Base-by-base conservation (phyloP, 164 flowering plant genomes). In the Kalanchoe fedtschenkoi region DNA sequence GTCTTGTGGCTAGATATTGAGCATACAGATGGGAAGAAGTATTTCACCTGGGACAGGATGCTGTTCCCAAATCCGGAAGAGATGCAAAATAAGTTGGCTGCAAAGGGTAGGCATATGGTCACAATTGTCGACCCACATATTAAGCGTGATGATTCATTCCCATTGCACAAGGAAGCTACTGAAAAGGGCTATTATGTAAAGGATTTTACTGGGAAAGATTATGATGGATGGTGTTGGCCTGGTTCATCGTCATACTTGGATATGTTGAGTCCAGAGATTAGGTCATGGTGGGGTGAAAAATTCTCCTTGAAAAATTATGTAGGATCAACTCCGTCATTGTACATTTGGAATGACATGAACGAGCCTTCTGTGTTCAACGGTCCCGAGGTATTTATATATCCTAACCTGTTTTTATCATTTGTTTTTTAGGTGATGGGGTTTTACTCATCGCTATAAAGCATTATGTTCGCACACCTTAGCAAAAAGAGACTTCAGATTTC, bases 211-310 rank as follows among this genome's bases (percentile, higher is more conserved):
- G 90, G 95, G 4, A 87, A 75, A 60, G 99, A 91, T 74, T 95
- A 29, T 72, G 99, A 95, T 79, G 99, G 99, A 19, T 95, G 99
- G 99, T 91, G 99, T 71, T 95, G 99, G 99, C 86, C 99, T 65
- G 99, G 99, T 67, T 86, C 99, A 3, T 89, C 99, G 0, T 95
- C 99, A 0, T 95, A 95, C 71, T 60, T 67, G 0, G 99, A 95
- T 71, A 72, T 76, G 81, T 68, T 89, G 70, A 91, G 75, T 59
- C 96, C 91, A 0, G 90, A 95, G 79, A 85, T 91, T 42, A 80
- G 99, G 72, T 72, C 82, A 13, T 95, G 97, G 97, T 95, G 97
- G 97, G 82, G 75, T 62, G 96, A 82, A 28, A 95, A 83, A 72
- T 91, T 91, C 74, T 89, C 90, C 0, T 67, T 71, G 39, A 62